Evolutionary conservation across 2,329 filamentous ascomycete species (phyloP).

Genomic region (Fulvia fulva): DNA sequence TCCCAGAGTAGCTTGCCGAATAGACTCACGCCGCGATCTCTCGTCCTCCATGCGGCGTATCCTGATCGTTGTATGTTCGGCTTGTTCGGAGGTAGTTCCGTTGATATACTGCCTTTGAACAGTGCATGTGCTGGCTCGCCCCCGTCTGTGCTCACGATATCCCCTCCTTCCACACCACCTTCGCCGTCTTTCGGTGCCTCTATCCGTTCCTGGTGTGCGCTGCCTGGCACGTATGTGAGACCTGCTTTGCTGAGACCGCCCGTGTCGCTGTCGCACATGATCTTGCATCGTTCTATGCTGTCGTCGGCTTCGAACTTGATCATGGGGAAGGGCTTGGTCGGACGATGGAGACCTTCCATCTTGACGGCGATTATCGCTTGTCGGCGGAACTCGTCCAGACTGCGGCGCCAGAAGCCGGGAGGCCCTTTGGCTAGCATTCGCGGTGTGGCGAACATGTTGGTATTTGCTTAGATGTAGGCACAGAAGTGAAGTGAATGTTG

Average conservation of each 20-base stretch:
- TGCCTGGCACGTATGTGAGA: constrained; percentile 56
- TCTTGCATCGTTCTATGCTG: constrained; percentile 53
- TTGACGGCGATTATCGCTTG: constrained; percentile 58
- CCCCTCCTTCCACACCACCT: constrained; percentile 14
- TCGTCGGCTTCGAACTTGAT: constrained; percentile 57
- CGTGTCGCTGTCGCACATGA: constrained; percentile 80
- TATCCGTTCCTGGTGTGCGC: constrained; percentile 16
- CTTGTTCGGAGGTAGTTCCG: constrained; percentile 68
- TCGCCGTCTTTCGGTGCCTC: constrained; percentile 9
- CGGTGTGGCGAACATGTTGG: constrained; percentile 21
- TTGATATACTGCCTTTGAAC: constrained; percentile 87
- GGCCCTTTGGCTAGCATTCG: constrained; percentile 19
- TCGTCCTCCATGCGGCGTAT: constrained; percentile 86
- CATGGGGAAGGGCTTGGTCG: constrained; percentile 61
- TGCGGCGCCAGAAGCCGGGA: constrained; percentile 55
- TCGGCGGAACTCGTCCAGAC: constrained; percentile 56
- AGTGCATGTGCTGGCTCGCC: constrained; percentile 63
- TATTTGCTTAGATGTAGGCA: not conserved
- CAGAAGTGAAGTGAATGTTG: not conserved
- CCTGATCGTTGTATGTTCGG: constrained; percentile 75
- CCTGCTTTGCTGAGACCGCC: constrained; percentile 76
- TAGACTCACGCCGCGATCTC: constrained; percentile 70
- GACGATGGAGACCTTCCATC: constrained; percentile 64
- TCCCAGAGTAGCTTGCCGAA: constrained; percentile 86
- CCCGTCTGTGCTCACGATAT: constrained; percentile 24